Percentiles rank a stretch among this genome's conserved stretches.
Evolutionary conservation across 2,329 filamentous ascomycete genomes (phyloP).

Genomic region (Mycosphaerella sp.): DNA sequence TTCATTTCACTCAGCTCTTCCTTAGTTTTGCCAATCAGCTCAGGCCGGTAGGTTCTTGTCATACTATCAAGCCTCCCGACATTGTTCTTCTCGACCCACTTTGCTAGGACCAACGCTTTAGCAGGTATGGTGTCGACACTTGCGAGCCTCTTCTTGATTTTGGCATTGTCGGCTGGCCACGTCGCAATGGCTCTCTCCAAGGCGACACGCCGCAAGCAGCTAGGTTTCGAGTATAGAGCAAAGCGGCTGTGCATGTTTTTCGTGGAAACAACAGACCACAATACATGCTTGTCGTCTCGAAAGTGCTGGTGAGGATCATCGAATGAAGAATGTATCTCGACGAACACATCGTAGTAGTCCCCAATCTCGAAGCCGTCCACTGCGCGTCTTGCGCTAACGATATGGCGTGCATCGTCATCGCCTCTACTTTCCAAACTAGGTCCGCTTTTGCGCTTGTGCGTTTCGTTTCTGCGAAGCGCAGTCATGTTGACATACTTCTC

Average conservation of each 20-base stretch:
- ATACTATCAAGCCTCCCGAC: constrained; percentile 11
- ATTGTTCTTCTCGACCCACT: constrained; percentile 17
- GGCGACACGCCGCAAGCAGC: constrained; percentile 26
- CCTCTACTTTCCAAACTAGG: too few species aligned
- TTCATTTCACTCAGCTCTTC: constrained; percentile 17
- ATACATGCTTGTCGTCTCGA: constrained; percentile 31
- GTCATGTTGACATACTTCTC: constrained; percentile 58
- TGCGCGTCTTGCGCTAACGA: constrained; percentile 18
- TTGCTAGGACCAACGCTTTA: constrained; percentile 17
- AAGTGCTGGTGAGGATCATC: constrained; percentile 23
- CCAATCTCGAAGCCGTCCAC: constrained; percentile 37
- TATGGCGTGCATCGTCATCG: constrained; percentile 8
- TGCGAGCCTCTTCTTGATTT: constrained; percentile 18
- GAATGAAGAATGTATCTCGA: constrained; percentile 29
- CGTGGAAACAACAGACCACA: constrained; percentile 33
- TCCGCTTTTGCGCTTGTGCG: constrained; percentile 3
- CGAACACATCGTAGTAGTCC: constrained; percentile 40
- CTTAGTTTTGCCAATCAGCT: constrained; percentile 18
- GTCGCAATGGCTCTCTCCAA: constrained; percentile 27
- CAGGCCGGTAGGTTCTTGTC: constrained; percentile 15
- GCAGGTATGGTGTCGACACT: constrained; percentile 17
- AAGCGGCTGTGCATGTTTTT: constrained; percentile 28
- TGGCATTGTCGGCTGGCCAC: constrained; percentile 17
- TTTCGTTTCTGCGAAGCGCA: constrained; percentile 25
- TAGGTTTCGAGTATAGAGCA: constrained; percentile 9